Conservation (phyloP, 768 basidiomycete genomes). For the Phylloporus sp. region DNA sequence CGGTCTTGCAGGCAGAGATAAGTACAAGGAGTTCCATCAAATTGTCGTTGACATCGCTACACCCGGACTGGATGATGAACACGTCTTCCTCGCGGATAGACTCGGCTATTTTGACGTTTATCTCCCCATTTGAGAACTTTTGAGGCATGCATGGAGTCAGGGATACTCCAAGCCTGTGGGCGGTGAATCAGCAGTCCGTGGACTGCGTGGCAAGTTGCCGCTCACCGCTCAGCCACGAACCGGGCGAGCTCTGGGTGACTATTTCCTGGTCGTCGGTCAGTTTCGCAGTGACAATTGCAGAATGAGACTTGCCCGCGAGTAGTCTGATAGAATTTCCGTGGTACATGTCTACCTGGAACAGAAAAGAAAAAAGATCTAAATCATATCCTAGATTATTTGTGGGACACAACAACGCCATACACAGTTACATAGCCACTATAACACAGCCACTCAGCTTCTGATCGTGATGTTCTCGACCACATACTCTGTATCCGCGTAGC, state of each 20-base stretch:
- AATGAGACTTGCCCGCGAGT: conserved; percentile 54
- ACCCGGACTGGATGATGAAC: conserved; percentile 94
- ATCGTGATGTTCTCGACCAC: conserved; percentile 95
- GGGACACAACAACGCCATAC: conserved; percentile 27
- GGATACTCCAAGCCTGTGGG: conserved; percentile 79
- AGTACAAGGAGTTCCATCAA: conserved; percentile 99
- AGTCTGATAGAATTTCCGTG: conserved; percentile 80
- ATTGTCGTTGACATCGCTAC: conserved; percentile 89
- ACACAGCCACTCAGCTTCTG: conserved; percentile 34
- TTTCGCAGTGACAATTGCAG: background rate
- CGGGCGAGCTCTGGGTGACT: conserved; percentile 97
- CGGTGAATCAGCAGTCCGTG: conserved; percentile 49
- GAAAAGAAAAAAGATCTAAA: conserved; percentile 8
- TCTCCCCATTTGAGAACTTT: conserved; percentile 94
- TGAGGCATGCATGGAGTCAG: conserved; percentile 82
- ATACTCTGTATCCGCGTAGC: conserved; percentile 95
- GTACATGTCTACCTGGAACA: conserved; percentile 50
- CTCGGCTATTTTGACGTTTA: conserved; percentile 91
- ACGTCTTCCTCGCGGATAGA: conserved; percentile 97
- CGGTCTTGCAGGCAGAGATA: conserved; percentile 96
- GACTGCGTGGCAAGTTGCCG: conserved; percentile 43
- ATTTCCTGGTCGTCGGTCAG: conserved; percentile 62
- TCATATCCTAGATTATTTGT: conserved; percentile 8
- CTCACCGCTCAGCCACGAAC: conserved; percentile 95
- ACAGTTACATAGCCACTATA: conserved; percentile 48